Evolutionary conservation across 1,139 yeast species (phyloP), one percentile per base, ranked within the genome.

Genomic region (Candida smagusa): DNA sequence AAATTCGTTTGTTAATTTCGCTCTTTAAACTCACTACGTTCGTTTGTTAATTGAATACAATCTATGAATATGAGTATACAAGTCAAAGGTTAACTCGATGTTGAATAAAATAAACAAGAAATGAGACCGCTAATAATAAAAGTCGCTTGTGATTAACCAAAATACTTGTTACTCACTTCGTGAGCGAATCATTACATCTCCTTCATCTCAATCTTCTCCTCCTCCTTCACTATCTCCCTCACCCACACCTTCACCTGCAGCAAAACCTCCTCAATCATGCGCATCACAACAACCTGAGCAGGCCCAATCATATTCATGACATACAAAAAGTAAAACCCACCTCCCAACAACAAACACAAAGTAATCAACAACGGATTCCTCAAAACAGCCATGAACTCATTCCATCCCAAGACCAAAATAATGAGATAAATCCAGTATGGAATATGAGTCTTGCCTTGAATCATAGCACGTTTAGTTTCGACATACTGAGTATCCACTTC

Each of bases 351-450:
- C 8, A 77, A 46, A 7, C 78, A 52, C 38, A 83, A 63, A 12
- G 88, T 66, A 52, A 89, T 81, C 50, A 84, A 72, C 19, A 85
- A 54, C 22, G 98, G 98, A 58, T 87, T 90, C 45, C 95, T 75
- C 35, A 92, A 55, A 16, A 92, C 79, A 7, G 95, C 84, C 84
- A 89, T 77, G 50, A 92, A 84, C 68, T 94, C 97, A 60, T 90
- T 90, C 97, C 97, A 92, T 9, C 98, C 98, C 24, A 92, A 68
- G 6, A 86, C 79, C 3, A 84, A 60, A 19, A 92, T 67, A 6
- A 92, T 57, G 16, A 80, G 65, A 60, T 87, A 88, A 43, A 92
- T 77, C 67, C 84, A 94, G 50, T 81, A 69, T 4, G 98, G 98
- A 41, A 92, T 83, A 43, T 84, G 83, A 0, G 96, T 79, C 9